A percentile compares a stretch with the other conserved stretches of the same genome.
Evolutionary conservation across 2,329 filamentous ascomycete genomes (phyloP).

Genomic region (Lithohypha guttulata): DNA sequence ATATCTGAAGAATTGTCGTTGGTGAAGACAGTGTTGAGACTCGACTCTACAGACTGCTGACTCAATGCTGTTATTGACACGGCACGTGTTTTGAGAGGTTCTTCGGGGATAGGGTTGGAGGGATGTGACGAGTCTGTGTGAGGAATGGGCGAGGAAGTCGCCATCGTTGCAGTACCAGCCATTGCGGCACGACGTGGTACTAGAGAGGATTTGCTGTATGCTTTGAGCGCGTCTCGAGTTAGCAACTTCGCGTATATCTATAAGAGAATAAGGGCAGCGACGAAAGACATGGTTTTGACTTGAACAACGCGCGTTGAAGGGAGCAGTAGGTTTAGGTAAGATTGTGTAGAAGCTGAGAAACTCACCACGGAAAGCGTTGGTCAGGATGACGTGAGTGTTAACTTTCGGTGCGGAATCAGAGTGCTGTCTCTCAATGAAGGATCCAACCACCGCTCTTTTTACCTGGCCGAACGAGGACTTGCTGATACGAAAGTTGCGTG

Average conservation of each 20-base stretch:
- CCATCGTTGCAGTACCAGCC: constrained; percentile 1
- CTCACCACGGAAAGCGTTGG: constrained; percentile 7
- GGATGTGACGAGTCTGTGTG: constrained; percentile 35
- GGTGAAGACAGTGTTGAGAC: constrained; percentile 25
- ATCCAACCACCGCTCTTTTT: too few relatives aligned
- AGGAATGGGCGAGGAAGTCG: constrained; percentile 12
- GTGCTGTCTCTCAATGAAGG: too few relatives aligned
- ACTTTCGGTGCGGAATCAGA: background rate
- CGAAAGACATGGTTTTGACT: too few relatives aligned
- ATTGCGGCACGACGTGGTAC: constrained; percentile 3
- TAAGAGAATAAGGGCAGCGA: too few relatives aligned
- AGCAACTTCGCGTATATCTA: background rate
- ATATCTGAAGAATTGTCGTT: constrained; percentile 26
- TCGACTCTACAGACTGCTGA: constrained; percentile 26
- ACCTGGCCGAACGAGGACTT: too few relatives aligned
- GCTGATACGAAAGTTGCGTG: too few relatives aligned
- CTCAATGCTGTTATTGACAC: constrained; percentile 27
- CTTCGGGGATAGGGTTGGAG: constrained; percentile 38
- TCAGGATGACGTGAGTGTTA: constrained; percentile 3
- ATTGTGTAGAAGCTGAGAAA: background rate
- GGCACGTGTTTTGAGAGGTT: constrained; percentile 31
- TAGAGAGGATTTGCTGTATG: too few relatives aligned
- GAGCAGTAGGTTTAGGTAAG: constrained; percentile 3
- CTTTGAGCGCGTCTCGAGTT: constrained; percentile 4
- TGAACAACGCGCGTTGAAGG: background rate